Percentiles rank a stretch among this genome's conserved stretches.
phyloP scores from a whole-genome alignment of 805 yeast genomes.

The Yarrowia hollandica region DNA sequence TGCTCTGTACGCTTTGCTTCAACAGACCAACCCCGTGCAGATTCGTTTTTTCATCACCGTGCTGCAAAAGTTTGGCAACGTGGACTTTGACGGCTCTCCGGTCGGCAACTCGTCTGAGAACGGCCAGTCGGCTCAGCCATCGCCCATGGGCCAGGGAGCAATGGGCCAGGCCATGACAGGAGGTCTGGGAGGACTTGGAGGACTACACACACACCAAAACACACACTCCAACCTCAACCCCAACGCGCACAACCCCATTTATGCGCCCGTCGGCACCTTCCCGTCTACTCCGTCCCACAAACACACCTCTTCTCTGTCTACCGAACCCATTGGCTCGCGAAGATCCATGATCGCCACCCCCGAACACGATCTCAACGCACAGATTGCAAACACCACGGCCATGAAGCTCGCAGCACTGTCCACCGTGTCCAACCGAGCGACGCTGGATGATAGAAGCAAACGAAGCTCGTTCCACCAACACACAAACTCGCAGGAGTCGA shows the following conservation, averaged over 20 bases:
- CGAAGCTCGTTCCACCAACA: conserved; percentile 13
- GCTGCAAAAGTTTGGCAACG: conserved; percentile 38
- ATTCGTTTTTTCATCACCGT: conserved; percentile 41
- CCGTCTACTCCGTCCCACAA: conserved; percentile 19
- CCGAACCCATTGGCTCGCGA: conserved; percentile 17
- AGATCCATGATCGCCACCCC: conserved; percentile 21
- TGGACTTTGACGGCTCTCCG: conserved; percentile 32
- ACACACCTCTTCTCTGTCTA: conserved; percentile 20
- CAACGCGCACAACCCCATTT: conserved; percentile 14
- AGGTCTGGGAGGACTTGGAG: conserved; percentile 13
- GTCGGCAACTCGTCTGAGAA: conserved; percentile 6
- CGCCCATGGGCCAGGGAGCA: conserved; percentile 24
- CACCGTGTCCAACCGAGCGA: conserved; percentile 45
- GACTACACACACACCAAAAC: not conserved
- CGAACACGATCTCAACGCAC: conserved; percentile 36
- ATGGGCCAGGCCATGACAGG: conserved; percentile 15
- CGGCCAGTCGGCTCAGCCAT: conserved; percentile 18
- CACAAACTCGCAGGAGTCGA: conserved; percentile 8
- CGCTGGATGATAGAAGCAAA: conserved; percentile 34
- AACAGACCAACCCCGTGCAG: conserved; percentile 42
- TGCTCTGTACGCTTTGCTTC: conserved; percentile 43
- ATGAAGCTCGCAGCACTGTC: conserved; percentile 66
- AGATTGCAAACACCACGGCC: conserved; percentile 41
- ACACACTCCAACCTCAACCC: conserved; percentile 22
- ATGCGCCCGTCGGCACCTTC: conserved; percentile 24